Percentiles rank a stretch among this genome's conserved stretches.
These are phyloP conservation scores for Tarenaya hassleriana DNA, from an alignment of 345 rosid genomes.

Conservation along the genomic window DNA sequence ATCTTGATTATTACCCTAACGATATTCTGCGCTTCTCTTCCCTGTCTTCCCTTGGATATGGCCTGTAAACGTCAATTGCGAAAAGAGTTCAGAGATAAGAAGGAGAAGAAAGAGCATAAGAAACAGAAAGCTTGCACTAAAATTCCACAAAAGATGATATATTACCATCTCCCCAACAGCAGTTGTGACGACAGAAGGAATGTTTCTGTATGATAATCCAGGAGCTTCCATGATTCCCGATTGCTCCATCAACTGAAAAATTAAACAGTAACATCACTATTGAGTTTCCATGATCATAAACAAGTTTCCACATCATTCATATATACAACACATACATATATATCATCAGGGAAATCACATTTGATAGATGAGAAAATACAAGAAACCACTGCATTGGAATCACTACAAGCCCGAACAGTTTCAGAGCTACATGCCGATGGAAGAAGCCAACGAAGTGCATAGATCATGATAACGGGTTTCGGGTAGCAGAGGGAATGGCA, in stretches of 20 bases:
- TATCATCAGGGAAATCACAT: background rate
- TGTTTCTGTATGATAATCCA: slow-evolving; percentile 39
- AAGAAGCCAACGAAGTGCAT: no score
- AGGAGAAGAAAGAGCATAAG: no score
- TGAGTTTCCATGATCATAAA: slow-evolving; percentile 2
- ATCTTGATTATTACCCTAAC: slow-evolving; percentile 41
- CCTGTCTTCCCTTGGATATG: slow-evolving; percentile 82
- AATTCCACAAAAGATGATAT: background rate
- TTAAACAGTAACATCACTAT: slow-evolving; percentile 2
- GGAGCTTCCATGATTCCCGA: slow-evolving; percentile 51
- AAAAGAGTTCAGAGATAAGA: background rate
- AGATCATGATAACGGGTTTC: no score
- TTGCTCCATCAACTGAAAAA: slow-evolving; percentile 58
- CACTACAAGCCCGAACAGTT: no score
- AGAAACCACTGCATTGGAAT: no score
- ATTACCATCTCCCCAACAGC: slow-evolving; percentile 80
- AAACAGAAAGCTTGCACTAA: background rate
- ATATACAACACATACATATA: background rate
- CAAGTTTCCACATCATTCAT: background rate
- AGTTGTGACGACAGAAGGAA: slow-evolving; percentile 44
- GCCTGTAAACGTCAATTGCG: slow-evolving; percentile 33
- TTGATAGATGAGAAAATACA: no score
- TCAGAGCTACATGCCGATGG: no score
- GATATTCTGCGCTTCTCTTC: slow-evolving; percentile 83
- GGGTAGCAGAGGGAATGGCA: no score